Percentiles rank a stretch among this genome's conserved stretches.
These are phyloP conservation scores for Fraxinus greggii DNA, from an alignment of 305 asterid species.

Conservation along the genomic window DNA sequence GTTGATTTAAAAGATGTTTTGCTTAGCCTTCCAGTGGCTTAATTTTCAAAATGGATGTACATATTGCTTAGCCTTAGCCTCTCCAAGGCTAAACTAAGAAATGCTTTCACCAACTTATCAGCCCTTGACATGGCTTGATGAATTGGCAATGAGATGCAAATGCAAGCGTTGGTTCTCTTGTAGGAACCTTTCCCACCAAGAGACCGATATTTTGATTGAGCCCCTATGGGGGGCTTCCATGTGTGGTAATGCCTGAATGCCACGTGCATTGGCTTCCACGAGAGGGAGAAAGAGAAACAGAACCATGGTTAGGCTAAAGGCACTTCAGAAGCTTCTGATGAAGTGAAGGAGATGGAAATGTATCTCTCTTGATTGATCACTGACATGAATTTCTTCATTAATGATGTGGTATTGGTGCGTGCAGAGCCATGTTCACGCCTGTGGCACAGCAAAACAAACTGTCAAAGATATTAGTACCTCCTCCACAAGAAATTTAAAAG, in stretches of 20 bases:
- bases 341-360: conserved; percentile 33
- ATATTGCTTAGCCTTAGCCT: conserved; percentile 48
- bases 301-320: conserved; percentile 98
- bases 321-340: conserved; percentile 32
- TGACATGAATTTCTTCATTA: conserved; percentile 41
- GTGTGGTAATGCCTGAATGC: conserved; percentile 36
- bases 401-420: conserved; percentile 66
- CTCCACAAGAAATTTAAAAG: background rate
- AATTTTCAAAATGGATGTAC: conserved; percentile 29
- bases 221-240: conserved; percentile 71
- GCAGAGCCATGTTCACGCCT: conserved; percentile 78
- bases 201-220: conserved; percentile 44
- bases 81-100: conserved; percentile 45
- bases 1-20: conserved; percentile 34
- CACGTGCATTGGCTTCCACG: conserved; percentile 28
- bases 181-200: conserved; percentile 78
- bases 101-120: conserved; percentile 31
- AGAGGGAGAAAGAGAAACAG: conserved; percentile 28
- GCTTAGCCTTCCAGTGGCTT: conserved; percentile 38
- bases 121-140: conserved; percentile 22
- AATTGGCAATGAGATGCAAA: conserved; percentile 54
- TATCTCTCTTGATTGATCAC: conserved; percentile 31
- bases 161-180: conserved; percentile 56
- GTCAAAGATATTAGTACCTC: conserved; percentile 77
- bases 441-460: conserved; percentile 97